Evolutionary conservation across 164 flowering plant species (phyloP), one percentile per base, ranked within the genome.

Genomic region (Liquidambar formosana): DNA sequence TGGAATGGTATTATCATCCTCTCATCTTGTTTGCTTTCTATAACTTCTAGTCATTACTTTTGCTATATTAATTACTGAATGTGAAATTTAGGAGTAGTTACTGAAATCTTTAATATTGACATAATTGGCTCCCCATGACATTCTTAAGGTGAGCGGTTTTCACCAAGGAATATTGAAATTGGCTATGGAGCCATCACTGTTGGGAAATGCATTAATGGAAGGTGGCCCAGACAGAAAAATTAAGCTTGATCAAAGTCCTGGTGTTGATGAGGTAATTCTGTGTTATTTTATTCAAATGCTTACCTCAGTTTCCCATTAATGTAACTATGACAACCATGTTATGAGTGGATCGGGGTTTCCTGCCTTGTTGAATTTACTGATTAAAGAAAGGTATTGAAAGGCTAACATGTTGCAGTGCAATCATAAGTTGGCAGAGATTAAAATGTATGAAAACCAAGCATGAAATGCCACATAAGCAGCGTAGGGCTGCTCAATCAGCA

Each of bases 161-260:
- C 99, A 92, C 77, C 97, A 91, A 76, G 99, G 97, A 71, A 83
- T 94, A 74, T 69, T 94, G 66, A 92, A 84, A 74, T 69, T 92
- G 79, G 97, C 99, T 1, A 88, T 94, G 97, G 99, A 94, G 76
- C 99, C 99, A 71, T 83, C 96, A n/a, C 43, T 94, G 0, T 72
- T 88, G 64, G 89, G 97, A 46, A 82, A 79, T 79, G 94, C 93
- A 68, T 79, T 92, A 71, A 72, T 92, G 89, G 97, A 89, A 79
- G 97, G 99, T 75, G 99, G 99, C 53, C 97, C 99, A 57, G 88
- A 91, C 75, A 83, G 97, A 73, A 88, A 84, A 73, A 89, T 94
- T 65, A 85, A 84, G 77, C 95, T 94, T 69, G 99, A 94, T 76
- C 82, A 81, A 22, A 89, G 85, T 75, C 93, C 97, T 51, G 97